Evolutionary conservation across 2,329 filamentous ascomycete genomes (phyloP).

Genomic region (Fusarium azukiicola): DNA sequence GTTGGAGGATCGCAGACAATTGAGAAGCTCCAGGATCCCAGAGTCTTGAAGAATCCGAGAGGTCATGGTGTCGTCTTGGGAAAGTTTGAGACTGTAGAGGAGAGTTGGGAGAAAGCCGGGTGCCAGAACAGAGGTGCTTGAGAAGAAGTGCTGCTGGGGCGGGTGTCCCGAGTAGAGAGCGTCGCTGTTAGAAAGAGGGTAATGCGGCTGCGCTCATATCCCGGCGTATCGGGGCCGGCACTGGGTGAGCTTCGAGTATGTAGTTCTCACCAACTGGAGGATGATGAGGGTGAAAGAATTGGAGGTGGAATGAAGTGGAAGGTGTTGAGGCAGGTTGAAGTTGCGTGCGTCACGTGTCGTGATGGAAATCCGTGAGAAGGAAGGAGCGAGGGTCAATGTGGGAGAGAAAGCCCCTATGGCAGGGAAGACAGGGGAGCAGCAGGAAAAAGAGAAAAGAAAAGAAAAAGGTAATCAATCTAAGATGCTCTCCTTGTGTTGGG

Average conservation of each 20-base stretch:
- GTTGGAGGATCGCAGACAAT: conserved; percentile 20
- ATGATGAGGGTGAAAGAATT: background rate
- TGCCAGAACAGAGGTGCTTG: background rate
- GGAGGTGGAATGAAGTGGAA: background rate
- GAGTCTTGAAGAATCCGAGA: conserved; percentile 23
- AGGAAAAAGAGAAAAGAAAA: background rate
- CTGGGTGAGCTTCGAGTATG: background rate
- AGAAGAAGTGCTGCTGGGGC: no score
- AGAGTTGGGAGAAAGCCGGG: background rate
- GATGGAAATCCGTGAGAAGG: background rate
- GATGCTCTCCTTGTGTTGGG: no score
- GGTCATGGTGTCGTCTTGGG: conserved; percentile 1
- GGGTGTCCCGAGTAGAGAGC: background rate
- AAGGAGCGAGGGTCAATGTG: background rate
- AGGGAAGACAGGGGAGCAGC: background rate
- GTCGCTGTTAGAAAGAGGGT: background rate
- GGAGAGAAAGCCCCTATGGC: no score
- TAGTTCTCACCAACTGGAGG: background rate
- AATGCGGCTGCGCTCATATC: no score
- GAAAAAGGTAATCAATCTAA: no score
- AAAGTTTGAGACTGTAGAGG: background rate
- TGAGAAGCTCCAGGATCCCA: conserved; percentile 25
- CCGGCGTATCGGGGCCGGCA: background rate
- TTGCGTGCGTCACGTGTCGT: background rate
- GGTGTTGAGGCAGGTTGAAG: background rate